Evolutionary conservation across 305 asterid genomes (phyloP), one percentile per base, ranked within the genome.

Genomic region (Rubia tinctorum): DNA sequence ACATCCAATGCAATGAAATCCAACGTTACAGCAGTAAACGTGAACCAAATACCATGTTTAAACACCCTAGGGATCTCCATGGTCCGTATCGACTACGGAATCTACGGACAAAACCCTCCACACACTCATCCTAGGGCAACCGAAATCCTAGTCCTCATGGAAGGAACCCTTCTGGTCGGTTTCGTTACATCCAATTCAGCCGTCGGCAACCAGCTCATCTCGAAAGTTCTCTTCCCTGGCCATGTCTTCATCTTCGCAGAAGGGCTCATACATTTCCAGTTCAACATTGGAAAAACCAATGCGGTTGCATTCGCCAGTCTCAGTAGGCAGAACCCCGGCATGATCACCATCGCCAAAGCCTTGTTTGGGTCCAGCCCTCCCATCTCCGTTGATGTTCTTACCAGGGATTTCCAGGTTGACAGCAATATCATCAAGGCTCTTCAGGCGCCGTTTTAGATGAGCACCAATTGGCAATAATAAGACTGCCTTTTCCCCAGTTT

Each of bases 111-210:
- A 10, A 58, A 58, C 15, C 63, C 63, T 7, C 63, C 63, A 1
- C 63, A 58, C 63, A 58, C 63, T 58, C 63, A 58, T 11, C 63
- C 63, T 22, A 20, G 63, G 15, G 63, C 63, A 18, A 18, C 63
- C 4, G 63, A 58, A 58, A 58, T 58, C 63, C 63, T 58, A 10
- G 14, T 23, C 9, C 6, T 58, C 5, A 20, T 22, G 9, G 34
- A 58, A 22, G 63, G 63, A 20, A 58, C 63, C 6, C 63, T 58
- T 58, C 63, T 58, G n/a, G 63, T 58, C 34, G 63, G 63, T 2
- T 58, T 58, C 34, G 34, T 58, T 3, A 58, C 63, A 6, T 58
- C 63, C 14, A 58, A 58, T 20, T 25, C 63, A 7, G 49, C 12
- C 8, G 13, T 4, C 1, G 13, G 13, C 12, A 58, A 9, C 63